Evolutionary conservation across 495 filamentous ascomycete species (phyloP).

Genomic region (Penicillium salamii): DNA sequence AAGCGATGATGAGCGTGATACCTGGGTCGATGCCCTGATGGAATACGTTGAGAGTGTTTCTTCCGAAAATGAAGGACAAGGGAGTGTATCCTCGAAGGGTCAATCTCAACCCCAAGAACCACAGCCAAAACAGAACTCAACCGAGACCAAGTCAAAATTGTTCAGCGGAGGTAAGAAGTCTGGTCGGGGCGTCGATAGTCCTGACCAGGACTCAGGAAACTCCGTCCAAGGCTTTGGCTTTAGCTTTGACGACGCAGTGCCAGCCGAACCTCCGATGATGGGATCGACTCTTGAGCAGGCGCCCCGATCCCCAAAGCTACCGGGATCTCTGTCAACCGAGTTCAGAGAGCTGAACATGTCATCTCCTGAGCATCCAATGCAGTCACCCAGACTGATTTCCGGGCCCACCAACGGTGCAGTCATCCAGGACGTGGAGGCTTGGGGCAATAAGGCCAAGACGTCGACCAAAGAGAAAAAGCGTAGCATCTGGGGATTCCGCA

Average conservation of each 20-base stretch:
- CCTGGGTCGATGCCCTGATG: constrained; percentile 87
- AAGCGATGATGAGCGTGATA: constrained; percentile 87
- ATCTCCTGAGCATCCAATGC: constrained; percentile 17
- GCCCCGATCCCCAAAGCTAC: constrained; percentile 32
- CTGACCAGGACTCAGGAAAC: constrained; percentile 41
- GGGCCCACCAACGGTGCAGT: constrained; percentile 80
- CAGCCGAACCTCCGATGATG: constrained; percentile 65
- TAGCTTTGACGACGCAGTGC: constrained; percentile 79
- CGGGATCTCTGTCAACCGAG: constrained; percentile 24
- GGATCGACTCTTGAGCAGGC: constrained; percentile 49
- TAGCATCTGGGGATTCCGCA: constrained; percentile 90
- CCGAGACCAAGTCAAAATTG: constrained; percentile 27
- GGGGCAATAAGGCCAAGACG: constrained; percentile 72
- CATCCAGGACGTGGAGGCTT: constrained; percentile 81
- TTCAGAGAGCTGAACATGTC: constrained; percentile 24
- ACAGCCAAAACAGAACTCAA: constrained; percentile 12
- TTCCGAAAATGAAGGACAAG: constrained; percentile 43
- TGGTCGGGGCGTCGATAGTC: constrained; percentile 38
- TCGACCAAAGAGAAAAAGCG: constrained; percentile 79
- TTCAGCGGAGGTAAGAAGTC: constrained; percentile 44
- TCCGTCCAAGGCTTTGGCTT: constrained; percentile 73
- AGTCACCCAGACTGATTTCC: constrained; percentile 68
- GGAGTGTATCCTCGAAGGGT: constrained; percentile 20
- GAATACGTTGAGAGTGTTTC: constrained; percentile 82
- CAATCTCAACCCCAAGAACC: constrained; percentile 20